Evolutionary conservation across 495 filamentous ascomycete genomes (phyloP), one percentile per base, ranked within the genome.

Genomic region (Podospora conica): DNA sequence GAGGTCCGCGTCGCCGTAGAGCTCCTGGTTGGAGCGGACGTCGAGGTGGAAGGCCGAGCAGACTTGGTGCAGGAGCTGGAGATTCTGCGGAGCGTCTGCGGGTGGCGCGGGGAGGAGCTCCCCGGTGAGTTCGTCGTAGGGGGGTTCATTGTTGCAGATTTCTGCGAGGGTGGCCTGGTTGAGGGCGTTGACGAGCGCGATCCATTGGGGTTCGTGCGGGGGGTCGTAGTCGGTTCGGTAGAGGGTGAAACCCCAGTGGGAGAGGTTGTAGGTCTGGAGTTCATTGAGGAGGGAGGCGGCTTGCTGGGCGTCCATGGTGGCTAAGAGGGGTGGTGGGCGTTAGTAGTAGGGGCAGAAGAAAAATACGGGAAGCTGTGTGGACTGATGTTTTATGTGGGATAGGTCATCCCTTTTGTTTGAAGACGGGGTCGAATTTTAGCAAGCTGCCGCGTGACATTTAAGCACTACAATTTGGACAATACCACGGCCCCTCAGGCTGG

Each of bases 401-500:
- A n/a, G n/a, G n/a, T n/a, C n/a, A n/a, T n/a, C n/a, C n/a, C n/a
- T n/a, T n/a, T n/a, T n/a, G n/a, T n/a, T n/a, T n/a, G n/a, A n/a
- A n/a, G n/a, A n/a, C n/a, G n/a, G n/a, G n/a, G n/a, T n/a, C n/a
- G n/a, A n/a, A n/a, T n/a, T n/a, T n/a, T n/a, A n/a, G n/a, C n/a
- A n/a, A n/a, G n/a, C n/a, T n/a, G n/a, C n/a, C n/a, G n/a, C n/a
- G n/a, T n/a, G n/a, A n/a, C n/a, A n/a, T n/a, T n/a, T n/a, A n/a
- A n/a, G 85, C 86, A 27, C 83, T 81, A 75, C 94, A 98, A 64
- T 88, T 83, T 31, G 90, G 89, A 78, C 95, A 98, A 73, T 90
- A 94, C 95, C 95, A 98, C 56, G 87, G 92, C 21, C 94, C 95
- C 60, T 86, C 86, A 3, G 95, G 95, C 77, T 97, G 93, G 65